Evolutionary conservation across 345 rosid species (phyloP).

Genomic region (Lepidium aucheri): DNA sequence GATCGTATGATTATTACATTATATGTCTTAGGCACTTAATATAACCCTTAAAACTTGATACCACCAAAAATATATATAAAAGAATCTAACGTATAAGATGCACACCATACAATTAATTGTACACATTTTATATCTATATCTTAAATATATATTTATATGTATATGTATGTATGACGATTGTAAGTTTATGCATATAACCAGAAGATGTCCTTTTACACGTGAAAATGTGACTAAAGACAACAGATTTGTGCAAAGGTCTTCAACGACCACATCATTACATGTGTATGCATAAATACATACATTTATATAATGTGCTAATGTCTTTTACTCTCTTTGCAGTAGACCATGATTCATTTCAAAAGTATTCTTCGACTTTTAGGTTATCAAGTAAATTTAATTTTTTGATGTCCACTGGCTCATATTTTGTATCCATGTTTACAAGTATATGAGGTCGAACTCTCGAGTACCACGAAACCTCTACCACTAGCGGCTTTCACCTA

Average conservation of each 20-base stretch:
- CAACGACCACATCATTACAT: constrained; percentile 28
- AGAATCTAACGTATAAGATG: too few relatives aligned
- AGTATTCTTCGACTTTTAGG: neutral
- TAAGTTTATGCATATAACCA: neutral
- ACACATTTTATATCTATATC: too few relatives aligned
- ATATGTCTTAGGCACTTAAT: too few relatives aligned
- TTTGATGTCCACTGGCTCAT: neutral
- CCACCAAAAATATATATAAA: too few relatives aligned
- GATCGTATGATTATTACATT: too few relatives aligned
- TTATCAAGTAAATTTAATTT: neutral
- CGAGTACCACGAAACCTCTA: too few relatives aligned
- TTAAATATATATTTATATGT: too few relatives aligned
- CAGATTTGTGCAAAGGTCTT: constrained; percentile 19
- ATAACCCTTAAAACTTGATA: too few relatives aligned
- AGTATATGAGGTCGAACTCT: neutral
- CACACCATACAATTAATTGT: too few relatives aligned
- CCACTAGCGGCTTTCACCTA: too few relatives aligned
- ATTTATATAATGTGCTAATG: neutral
- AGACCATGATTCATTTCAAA: constrained; percentile 3
- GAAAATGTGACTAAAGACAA: constrained; percentile 12
- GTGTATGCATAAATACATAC: constrained; percentile 1
- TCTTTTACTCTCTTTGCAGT: neutral
- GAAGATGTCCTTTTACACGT: constrained; percentile 22
- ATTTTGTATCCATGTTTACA: neutral
- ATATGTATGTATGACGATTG: neutral